A percentile compares a stretch with the other conserved stretches of the same genome.
Conservation (phyloP, 257 asterid species). For the Leonotis leonurus region DNA sequence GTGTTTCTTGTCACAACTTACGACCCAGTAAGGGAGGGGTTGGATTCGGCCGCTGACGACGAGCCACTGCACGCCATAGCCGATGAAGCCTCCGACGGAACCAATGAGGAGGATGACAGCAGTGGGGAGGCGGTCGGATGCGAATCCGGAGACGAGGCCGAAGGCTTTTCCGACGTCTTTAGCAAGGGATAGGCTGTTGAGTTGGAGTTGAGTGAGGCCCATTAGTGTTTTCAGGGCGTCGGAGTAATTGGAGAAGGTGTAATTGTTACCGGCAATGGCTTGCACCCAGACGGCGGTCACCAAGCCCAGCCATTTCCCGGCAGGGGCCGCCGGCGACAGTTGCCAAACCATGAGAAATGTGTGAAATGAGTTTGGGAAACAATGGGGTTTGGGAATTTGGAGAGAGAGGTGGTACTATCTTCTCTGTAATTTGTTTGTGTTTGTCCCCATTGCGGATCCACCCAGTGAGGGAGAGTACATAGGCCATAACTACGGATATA, state of each 20-base stretch:
- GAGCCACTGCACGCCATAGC: constrained; percentile 97
- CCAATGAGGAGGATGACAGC: constrained; percentile 74
- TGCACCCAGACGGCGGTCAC: constrained; percentile 99
- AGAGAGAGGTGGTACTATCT: background rate
- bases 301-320: constrained; percentile 88
- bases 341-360: constrained; percentile 29
- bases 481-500: too few species aligned
- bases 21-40: constrained; percentile 92
- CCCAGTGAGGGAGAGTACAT: too few species aligned
- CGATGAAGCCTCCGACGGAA: constrained; percentile 71
- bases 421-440: background rate
- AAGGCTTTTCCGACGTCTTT: constrained; percentile 95
- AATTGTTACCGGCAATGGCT: constrained; percentile 89
- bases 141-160: constrained; percentile 82
- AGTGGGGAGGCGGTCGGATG: constrained; percentile 79
- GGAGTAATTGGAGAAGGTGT: constrained; percentile 91
- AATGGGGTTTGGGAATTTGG: background rate
- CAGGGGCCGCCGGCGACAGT: constrained; percentile 54
- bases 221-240: constrained; percentile 77
- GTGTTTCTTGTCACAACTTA: constrained; percentile 20
- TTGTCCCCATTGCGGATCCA: too few species aligned
- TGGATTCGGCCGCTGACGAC: constrained; percentile 80
- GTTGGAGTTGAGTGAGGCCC: constrained; percentile 87
- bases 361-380: background rate
- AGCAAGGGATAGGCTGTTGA: constrained; percentile 89